A percentile compares a stretch with the other conserved stretches of the same genome.
These are phyloP conservation scores for Cercospora sesami DNA, from an alignment of 2,329 filamentous ascomycete genomes.

Conservation along the genomic window DNA sequence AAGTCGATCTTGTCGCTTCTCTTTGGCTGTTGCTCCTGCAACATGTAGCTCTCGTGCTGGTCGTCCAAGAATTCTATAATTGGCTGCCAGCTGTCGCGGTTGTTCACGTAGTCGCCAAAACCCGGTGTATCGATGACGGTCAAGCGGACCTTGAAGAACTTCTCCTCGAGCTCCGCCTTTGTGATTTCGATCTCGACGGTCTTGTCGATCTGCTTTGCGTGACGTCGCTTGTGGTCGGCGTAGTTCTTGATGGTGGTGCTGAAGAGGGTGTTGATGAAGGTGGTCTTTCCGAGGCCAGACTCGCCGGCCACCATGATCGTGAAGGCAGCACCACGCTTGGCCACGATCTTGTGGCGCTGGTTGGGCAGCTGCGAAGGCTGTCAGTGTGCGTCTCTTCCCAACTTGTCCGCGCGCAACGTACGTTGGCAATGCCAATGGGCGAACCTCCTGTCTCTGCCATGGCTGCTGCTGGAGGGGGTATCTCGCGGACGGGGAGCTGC, in stretches of 20 bases:
- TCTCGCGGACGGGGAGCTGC: slow-evolving; percentile 13
- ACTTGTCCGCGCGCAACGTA: slow-evolving; percentile 46
- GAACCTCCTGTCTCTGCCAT: slow-evolving; percentile 64
- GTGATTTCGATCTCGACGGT: slow-evolving; percentile 99
- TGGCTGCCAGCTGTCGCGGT: slow-evolving; percentile 99
- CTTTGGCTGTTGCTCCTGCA: slow-evolving; percentile 98
- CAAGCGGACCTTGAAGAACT: slow-evolving; percentile 99
- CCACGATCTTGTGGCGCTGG: slow-evolving; percentile 72
- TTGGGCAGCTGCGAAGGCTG: slow-evolving; percentile 59
- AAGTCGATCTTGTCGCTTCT: slow-evolving; percentile 99
- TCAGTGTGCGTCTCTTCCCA: slow-evolving; percentile 39
- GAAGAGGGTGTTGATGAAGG: slow-evolving; percentile 99
- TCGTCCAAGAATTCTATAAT: slow-evolving; percentile 99
- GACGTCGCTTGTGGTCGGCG: slow-evolving; percentile 98
- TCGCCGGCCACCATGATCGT: slow-evolving; percentile 99
- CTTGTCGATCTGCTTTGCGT: slow-evolving; percentile 99
- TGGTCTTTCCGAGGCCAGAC: slow-evolving; percentile 97
- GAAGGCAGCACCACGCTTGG: slow-evolving; percentile 90
- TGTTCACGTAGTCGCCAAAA: slow-evolving; percentile 99
- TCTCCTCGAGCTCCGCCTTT: slow-evolving; percentile 99
- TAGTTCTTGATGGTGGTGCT: slow-evolving; percentile 99
- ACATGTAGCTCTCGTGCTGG: slow-evolving; percentile 99
- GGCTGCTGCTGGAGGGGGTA: slow-evolving; percentile 29
- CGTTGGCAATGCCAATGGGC: slow-evolving; percentile 73
- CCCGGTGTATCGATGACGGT: slow-evolving; percentile 99